Evolutionary conservation across 169 alveolate genomes (phyloP), one percentile per base, ranked within the genome.

Genomic region (Plasmodium ovale): DNA sequence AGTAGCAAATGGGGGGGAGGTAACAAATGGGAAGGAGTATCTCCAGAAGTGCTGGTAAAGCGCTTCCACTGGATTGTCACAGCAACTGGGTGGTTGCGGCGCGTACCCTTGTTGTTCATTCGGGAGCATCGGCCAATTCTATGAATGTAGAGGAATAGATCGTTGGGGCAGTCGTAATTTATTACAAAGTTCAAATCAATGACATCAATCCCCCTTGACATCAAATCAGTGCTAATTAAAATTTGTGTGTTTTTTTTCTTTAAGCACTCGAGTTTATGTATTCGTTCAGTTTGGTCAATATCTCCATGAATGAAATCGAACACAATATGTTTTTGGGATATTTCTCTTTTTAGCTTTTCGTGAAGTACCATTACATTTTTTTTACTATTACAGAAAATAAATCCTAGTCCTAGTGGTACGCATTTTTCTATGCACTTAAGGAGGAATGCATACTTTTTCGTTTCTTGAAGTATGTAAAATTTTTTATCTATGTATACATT

Each of bases 131-230:
- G 94, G 37, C 98, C 99, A 25, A 96, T 96, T 79, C 98, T 82
- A 92, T 98, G 99, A 58, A 98, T 94, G 95, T 98, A 99, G 94
- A 95, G 95, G 92, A 98, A 99, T 37, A 97, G 96, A 59, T 97
- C 96, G 53, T 91, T 93, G 2, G 99, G 99, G 53, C 98, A 91
- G 88, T 99, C 99, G 94, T 98, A 99, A 97, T 98, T 98, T 94
- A 99, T 98, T 67, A 99, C 99, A 60, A 98, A 95, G 5, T 98
- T 94, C 89, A 98, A 99, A 94, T 97, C 97, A 87, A 98, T 99
- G 47, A 98, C 99, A 92, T 99, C 99, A 58, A 98, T 98, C 69
- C 99, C 99, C 77, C 99, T 96, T 12, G 99, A 99, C 88, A 98
- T 94, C 82, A 98, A 95, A 93, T 98, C 99, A 33, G 99, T 98